Percentiles rank a stretch among this genome's conserved stretches.
Evolutionary conservation across 257 asterid genomes (phyloP).

Genomic region (Solanum sitiens): DNA sequence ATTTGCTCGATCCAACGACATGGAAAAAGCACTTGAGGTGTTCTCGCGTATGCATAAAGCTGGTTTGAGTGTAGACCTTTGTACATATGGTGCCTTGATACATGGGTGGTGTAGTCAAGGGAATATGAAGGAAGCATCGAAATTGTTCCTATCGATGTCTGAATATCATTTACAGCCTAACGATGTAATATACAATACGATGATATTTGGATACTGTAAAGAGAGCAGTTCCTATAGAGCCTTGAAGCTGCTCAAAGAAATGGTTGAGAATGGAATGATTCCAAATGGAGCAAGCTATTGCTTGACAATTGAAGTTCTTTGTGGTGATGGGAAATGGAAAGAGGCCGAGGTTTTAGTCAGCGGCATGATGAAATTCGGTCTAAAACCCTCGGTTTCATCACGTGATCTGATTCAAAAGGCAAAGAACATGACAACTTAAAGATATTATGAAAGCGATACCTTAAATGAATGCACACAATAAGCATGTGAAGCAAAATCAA

Average conservation of each 20-base stretch:
- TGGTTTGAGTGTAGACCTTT: constrained; percentile 36
- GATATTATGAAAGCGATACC: background rate
- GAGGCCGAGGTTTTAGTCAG: constrained; percentile 35
- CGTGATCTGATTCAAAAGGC: constrained; percentile 12
- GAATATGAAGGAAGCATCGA: constrained; percentile 69
- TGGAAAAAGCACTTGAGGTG: constrained; percentile 53
- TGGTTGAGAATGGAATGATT: constrained; percentile 44
- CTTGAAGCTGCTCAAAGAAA: constrained; percentile 40
- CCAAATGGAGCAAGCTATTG: constrained; percentile 61
- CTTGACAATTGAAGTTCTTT: constrained; percentile 48
- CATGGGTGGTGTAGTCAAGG: constrained; percentile 64
- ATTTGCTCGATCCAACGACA: constrained; percentile 45
- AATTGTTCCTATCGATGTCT: constrained; percentile 40
- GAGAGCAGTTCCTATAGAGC: constrained; percentile 66
- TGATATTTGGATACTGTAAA: constrained; percentile 61
- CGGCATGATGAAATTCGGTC: constrained; percentile 46
- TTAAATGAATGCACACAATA: background rate
- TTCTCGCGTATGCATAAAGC: constrained; percentile 43
- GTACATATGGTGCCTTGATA: constrained; percentile 59
- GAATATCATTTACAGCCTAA: constrained; percentile 42
- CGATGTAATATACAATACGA: constrained; percentile 50
- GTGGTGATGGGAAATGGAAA: constrained; percentile 38
- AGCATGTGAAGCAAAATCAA: background rate
- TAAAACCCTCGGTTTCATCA: constrained; percentile 25
- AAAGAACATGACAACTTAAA: background rate